These are phyloP conservation scores for Lactarius psammicola DNA, from an alignment of 768 basidiomycete species.

Conservation along the genomic window DNA sequence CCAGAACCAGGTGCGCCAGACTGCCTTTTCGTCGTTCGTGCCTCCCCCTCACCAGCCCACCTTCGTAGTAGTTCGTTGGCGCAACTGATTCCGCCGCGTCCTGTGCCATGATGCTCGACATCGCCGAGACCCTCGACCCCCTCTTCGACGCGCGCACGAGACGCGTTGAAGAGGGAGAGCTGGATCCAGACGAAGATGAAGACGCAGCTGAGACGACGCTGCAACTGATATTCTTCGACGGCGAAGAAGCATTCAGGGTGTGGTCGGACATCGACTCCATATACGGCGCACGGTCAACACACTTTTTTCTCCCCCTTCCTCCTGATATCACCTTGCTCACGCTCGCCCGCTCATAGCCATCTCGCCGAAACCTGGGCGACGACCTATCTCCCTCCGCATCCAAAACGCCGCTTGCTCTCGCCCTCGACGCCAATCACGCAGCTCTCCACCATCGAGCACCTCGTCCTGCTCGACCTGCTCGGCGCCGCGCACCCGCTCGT, in stretches of 20 bases:
- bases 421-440: conserved; percentile 51
- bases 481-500: conserved; percentile 75
- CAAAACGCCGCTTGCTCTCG: conserved; percentile 54
- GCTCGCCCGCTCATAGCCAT: conserved; percentile 52
- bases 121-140: conserved; percentile 79
- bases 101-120: conserved; percentile 90
- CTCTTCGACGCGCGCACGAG: conserved; percentile 61
- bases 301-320: neutral
- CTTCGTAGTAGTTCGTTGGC: conserved; percentile 74
- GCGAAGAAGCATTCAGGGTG: conserved; percentile 90
- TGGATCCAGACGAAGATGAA: conserved; percentile 66
- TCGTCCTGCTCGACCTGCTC: conserved; percentile 90
- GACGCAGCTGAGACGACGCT: conserved; percentile 81
- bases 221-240: conserved; percentile 94
- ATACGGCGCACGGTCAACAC: conserved; percentile 85
- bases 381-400: conserved; percentile 59
- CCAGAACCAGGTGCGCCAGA: conserved; percentile 61
- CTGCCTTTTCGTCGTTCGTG: neutral
- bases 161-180: conserved; percentile 48
- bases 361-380: conserved; percentile 82
- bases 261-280: conserved; percentile 92
- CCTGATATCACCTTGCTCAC: neutral
- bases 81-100: conserved; percentile 97
- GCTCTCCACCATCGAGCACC: conserved; percentile 79
- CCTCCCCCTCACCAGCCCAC: neutral